phyloP scores from a whole-genome alignment of 306 rosid species.

The Acmispon strigosus region DNA sequence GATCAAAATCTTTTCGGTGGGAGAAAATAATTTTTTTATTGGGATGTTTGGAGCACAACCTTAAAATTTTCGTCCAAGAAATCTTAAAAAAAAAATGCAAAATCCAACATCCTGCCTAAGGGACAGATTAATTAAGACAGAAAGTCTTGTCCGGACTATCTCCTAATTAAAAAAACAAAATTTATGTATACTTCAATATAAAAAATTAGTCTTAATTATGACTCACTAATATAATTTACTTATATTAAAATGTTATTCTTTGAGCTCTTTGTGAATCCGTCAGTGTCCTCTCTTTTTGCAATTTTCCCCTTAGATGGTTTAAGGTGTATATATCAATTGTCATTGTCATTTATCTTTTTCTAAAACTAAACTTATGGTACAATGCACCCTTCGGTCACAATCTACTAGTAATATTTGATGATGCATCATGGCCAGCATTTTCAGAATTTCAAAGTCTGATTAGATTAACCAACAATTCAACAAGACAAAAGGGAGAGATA shows the following conservation, averaged over 20 bases:
- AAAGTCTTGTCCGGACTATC: too few relatives aligned
- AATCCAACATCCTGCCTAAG: too few relatives aligned
- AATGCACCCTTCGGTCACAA: constrained; percentile 16
- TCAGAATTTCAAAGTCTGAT: constrained; percentile 28
- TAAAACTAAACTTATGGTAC: constrained; percentile 7
- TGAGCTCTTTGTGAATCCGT: background rate
- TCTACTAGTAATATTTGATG: constrained; percentile 11
- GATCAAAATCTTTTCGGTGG: constrained; percentile 4
- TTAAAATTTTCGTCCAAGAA: background rate
- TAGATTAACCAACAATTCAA: background rate
- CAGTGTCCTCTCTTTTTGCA: background rate
- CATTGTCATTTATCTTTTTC: constrained; percentile 15
- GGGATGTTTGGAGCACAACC: background rate
- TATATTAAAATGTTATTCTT: background rate
- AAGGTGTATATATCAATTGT: constrained; percentile 5
- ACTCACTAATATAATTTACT: background rate
- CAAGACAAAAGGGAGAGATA: constrained; percentile 17
- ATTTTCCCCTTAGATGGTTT: background rate
- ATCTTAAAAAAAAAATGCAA: too few relatives aligned
- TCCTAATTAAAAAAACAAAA: background rate
- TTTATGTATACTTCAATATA: background rate
- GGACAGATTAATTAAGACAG: too few relatives aligned
- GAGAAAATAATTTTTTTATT: background rate
- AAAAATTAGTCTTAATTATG: background rate
- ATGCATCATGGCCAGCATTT: constrained; percentile 31